phyloP scores from a whole-genome alignment of 192 early-diverging fungal species.

The Coemansia sp. region DNA sequence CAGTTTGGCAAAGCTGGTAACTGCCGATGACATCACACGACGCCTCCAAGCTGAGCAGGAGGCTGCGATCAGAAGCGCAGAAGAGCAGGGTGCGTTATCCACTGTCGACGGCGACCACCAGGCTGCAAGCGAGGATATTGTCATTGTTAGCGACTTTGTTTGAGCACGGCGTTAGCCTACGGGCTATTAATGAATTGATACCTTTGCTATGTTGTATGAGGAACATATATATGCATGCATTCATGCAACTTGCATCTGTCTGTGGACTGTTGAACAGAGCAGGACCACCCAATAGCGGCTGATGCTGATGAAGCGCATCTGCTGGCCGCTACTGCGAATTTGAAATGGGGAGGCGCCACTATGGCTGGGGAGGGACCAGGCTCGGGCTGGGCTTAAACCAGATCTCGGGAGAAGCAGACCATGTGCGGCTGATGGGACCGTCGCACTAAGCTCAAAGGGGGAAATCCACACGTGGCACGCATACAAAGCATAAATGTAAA shows the following conservation, averaged over 20 bases:
- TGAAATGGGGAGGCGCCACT: background rate
- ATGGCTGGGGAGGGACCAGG: background rate
- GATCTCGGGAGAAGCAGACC: conserved; percentile 7
- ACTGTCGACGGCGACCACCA: background rate
- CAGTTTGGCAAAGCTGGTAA: conserved; percentile 20
- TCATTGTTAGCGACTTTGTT: conserved; percentile 21
- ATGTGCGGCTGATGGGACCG: background rate
- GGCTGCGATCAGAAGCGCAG: conserved; percentile 12
- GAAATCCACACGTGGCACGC: conserved; percentile 2
- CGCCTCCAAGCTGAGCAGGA: conserved; percentile 52
- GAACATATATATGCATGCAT: background rate
- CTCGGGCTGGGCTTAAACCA: background rate
- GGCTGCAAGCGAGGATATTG: conserved; percentile 27
- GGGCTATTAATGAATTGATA: background rate
- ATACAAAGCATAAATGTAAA: background rate
- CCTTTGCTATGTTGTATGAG: background rate
- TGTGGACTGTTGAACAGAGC: background rate
- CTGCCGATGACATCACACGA: conserved; percentile 45
- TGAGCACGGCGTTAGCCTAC: conserved; percentile 3
- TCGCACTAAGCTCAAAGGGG: background rate
- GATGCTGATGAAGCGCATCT: background rate
- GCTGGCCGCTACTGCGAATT: conserved; percentile 6
- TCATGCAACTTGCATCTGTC: background rate
- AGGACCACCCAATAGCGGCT: background rate
- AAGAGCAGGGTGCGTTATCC: conserved; percentile 12